These are phyloP conservation scores for Globisporangium paroecandrum DNA, from an alignment of 352 stramenopile species.

Conservation along the genomic window DNA sequence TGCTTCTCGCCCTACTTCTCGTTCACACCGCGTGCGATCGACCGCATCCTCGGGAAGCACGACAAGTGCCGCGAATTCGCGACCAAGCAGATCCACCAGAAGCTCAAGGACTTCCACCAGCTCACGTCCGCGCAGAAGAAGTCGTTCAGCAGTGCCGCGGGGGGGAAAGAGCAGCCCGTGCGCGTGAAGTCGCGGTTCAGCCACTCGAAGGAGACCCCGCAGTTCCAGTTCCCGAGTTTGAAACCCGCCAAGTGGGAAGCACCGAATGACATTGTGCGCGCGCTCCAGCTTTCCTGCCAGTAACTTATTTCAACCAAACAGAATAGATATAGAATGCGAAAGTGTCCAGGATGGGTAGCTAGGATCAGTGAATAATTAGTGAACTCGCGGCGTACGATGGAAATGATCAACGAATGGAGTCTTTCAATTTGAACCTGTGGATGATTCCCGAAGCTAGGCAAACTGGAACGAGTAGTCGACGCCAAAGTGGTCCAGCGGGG, in stretches of 20 bases:
- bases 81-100: conserved; percentile 44
- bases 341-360: background rate
- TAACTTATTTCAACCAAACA: conserved; percentile 3
- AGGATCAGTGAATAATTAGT: no score
- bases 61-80: conserved; percentile 41
- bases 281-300: conserved; percentile 46
- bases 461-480: conserved; percentile 1
- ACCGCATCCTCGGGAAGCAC: conserved; percentile 56
- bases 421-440: no score
- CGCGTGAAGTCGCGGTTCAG: conserved; percentile 39
- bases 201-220: conserved; percentile 37
- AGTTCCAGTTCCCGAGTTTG: conserved; percentile 62
- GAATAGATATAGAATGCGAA: background rate
- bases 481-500: background rate
- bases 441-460: no score
- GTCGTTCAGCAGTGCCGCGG: conserved; percentile 13
- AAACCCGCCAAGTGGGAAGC: conserved; percentile 47
- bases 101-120: conserved; percentile 47
- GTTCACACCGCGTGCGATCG: conserved; percentile 56
- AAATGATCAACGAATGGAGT: no score
- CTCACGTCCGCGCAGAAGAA: conserved; percentile 22
- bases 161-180: conserved; percentile 26
- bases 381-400: no score
- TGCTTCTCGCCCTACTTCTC: conserved; percentile 75
- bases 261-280: conserved; percentile 44